phyloP scores from a whole-genome alignment of 2,329 filamentous ascomycete species.

The Fusarium sarcochroum region DNA sequence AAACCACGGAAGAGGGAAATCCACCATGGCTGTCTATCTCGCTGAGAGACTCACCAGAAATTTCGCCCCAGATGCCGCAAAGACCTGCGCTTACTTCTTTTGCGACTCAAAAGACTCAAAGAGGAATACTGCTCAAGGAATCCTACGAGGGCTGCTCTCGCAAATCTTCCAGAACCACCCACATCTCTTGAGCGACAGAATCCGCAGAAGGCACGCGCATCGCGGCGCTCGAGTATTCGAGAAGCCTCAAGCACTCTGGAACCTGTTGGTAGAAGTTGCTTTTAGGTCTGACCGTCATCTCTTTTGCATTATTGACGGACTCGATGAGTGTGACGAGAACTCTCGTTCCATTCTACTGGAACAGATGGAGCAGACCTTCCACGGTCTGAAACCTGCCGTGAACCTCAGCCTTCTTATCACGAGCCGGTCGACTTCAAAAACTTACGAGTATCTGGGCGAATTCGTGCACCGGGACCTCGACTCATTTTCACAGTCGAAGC shows the following conservation, averaged over 20 bases:
- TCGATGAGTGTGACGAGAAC: conserved; percentile 30
- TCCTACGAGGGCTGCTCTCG: conserved; percentile 27
- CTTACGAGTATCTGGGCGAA: conserved; percentile 20
- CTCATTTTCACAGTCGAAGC: conserved; percentile 35
- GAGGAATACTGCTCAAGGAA: conserved; percentile 29
- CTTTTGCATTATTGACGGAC: conserved; percentile 26
- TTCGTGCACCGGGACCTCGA: conserved; percentile 44
- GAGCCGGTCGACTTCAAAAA: conserved; percentile 27
- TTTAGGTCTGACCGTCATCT: conserved; percentile 30
- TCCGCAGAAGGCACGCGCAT: conserved; percentile 26
- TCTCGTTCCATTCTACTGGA: conserved; percentile 23
- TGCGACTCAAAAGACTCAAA: conserved; percentile 21
- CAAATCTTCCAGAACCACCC: conserved; percentile 34
- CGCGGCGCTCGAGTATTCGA: conserved; percentile 28
- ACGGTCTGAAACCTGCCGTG: conserved; percentile 10
- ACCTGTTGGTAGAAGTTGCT: conserved; percentile 29
- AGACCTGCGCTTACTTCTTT: conserved; percentile 33
- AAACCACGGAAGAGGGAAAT: conserved; percentile 25
- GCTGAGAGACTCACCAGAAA: conserved; percentile 23
- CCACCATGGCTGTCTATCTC: conserved; percentile 24
- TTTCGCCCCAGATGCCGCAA: conserved; percentile 18
- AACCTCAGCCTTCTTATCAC: conserved; percentile 24
- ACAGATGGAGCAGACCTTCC: conserved; percentile 32
- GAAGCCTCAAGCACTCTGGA: conserved; percentile 32
- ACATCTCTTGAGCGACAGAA: conserved; percentile 31